These are phyloP conservation scores for Globisporangium nagaii DNA, from an alignment of 352 stramenopile genomes.

Conservation along the genomic window DNA sequence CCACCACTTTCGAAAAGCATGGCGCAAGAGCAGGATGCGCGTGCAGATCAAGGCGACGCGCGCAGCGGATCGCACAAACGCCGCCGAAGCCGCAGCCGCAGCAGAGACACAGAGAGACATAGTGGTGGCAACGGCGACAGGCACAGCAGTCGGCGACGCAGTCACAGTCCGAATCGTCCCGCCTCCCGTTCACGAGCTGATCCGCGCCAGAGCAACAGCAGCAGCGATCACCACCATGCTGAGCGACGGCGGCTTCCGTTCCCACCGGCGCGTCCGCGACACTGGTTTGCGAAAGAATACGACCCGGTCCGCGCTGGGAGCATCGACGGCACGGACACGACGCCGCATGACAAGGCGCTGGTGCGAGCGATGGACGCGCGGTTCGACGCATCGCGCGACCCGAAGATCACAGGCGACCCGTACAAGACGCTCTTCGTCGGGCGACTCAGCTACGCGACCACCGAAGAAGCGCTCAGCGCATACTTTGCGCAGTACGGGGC, in stretches of 20 bases:
- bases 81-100: slow-evolving; percentile 2
- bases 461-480: slow-evolving; percentile 32
- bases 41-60: too few species aligned
- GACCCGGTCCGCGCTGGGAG: slow-evolving; percentile 57
- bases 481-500: slow-evolving; percentile 48
- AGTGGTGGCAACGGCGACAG: background rate
- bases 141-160: background rate
- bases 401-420: slow-evolving; percentile 58
- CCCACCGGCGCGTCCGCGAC: background rate
- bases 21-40: background rate
- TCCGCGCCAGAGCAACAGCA: background rate
- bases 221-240: background rate
- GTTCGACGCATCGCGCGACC: slow-evolving; percentile 53
- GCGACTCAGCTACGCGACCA: slow-evolving; percentile 51
- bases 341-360: slow-evolving; percentile 61
- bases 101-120: background rate
- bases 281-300: slow-evolving; percentile 71
- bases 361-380: slow-evolving; percentile 31
- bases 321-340: slow-evolving; percentile 63
- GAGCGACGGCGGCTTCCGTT: background rate
- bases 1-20: background rate
- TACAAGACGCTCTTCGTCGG: slow-evolving; percentile 70
- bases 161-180: background rate
- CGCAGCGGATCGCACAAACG: background rate
- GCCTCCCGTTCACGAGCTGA: background rate